Conservation (phyloP, 805 yeast species). For the Saccharomycopsis fodiens region DNA sequence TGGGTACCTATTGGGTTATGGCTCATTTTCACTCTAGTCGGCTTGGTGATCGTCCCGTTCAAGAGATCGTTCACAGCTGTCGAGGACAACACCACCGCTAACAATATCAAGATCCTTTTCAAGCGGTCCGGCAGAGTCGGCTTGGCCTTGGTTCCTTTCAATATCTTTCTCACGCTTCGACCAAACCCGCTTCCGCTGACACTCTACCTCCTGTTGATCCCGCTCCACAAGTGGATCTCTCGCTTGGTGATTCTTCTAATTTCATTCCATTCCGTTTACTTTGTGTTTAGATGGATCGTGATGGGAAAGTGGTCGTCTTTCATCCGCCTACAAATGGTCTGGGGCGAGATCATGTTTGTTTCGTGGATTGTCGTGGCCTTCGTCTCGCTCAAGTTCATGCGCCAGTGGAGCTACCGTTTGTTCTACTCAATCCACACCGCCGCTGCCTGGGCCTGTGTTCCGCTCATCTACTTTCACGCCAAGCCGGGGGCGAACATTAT, state of each 20-base stretch:
- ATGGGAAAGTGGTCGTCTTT: slow-evolving; percentile 25
- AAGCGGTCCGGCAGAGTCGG: slow-evolving; percentile 52
- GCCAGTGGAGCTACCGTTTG: slow-evolving; percentile 40
- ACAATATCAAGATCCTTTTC: neutral
- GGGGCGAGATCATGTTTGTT: slow-evolving; percentile 42
- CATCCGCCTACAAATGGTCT: slow-evolving; percentile 40
- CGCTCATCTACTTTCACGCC: slow-evolving; percentile 51
- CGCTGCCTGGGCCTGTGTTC: slow-evolving; percentile 38
- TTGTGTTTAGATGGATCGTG: slow-evolving; percentile 38
- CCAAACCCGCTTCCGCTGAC: slow-evolving; percentile 42
- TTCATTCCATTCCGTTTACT: slow-evolving; percentile 47
- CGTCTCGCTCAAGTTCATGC: slow-evolving; percentile 40
- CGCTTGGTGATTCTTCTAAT: slow-evolving; percentile 43
- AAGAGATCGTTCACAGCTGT: neutral
- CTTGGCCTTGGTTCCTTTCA: slow-evolving; percentile 50
- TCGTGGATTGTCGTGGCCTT: slow-evolving; percentile 32
- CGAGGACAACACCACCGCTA: neutral
- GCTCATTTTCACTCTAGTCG: neutral
- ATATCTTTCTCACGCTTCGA: slow-evolving; percentile 47
- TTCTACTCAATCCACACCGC: slow-evolving; percentile 55
- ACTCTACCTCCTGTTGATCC: slow-evolving; percentile 47
- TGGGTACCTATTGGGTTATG: neutral
- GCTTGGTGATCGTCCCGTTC: neutral
- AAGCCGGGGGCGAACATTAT: slow-evolving; percentile 53
- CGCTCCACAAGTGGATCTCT: slow-evolving; percentile 67